Evolutionary conservation across 805 yeast genomes (phyloP), one percentile per base, ranked within the genome.

Genomic region (Ogataea corticis): DNA sequence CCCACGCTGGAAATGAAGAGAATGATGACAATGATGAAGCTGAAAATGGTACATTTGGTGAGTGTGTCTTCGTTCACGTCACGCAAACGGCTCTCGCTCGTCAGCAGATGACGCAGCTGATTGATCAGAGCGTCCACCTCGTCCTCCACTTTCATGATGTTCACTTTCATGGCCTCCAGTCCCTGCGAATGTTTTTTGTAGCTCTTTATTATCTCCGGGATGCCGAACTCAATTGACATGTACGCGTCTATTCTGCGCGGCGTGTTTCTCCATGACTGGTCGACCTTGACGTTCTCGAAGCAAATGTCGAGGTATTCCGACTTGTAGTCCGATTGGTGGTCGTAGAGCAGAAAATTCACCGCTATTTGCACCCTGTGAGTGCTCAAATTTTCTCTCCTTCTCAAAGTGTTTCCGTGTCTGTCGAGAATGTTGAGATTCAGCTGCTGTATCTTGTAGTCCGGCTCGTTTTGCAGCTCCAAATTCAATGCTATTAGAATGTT

Each of bases 371-470:
- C 13, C 2, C 35, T 38, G 2, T 30, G 27, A n/a, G 56, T 51
- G 4, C 37, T 37, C 6, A 64, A 31, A 29, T 56, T 55, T 31
- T 51, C 51, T 23, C 52, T 59, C 3, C 65, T 54, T 40, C 69
- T 49, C 11, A 63, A 33, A 10, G 51, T 55, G 49, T 64, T 59
- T 1, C 59, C 63, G 30, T 55, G 47, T 28, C 50, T 45, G 33
- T 63, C 68, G 4, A 63, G 50, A 13, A 63, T 46, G 41, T 58
- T 63, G 15, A 65, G 27, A 44, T 63, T 63, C 12, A 65, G 33
- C 18, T 50, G 53, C 38, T 63, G 65, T 1, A 37, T 34, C 40
- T 43, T 52, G 11, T 17, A n/a, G 33, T 58, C 57, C 3, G 54
- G 48, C 21, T 46, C 44, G 16, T 37, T 49, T 4, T 42, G 47